Evolutionary conservation across 805 yeast species (phyloP).

Genomic region (Jamesozyma lodderae): DNA sequence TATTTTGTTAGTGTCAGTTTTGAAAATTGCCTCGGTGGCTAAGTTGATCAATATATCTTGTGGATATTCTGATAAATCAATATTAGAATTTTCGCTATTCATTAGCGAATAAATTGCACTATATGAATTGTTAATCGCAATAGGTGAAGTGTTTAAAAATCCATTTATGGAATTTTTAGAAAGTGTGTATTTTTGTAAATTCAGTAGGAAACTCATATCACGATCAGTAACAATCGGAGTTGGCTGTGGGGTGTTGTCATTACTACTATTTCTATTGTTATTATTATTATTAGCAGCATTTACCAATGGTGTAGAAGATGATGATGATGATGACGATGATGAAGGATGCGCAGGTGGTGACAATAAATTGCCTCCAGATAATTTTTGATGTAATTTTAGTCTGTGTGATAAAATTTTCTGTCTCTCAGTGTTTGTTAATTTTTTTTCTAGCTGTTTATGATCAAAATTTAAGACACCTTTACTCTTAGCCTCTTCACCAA

Average conservation of each 20-base stretch:
- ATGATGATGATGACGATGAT: background rate
- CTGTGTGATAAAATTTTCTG: slow-evolving; percentile 10
- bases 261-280: background rate
- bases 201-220: background rate
- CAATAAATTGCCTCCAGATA: background rate
- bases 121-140: slow-evolving; percentile 40
- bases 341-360: background rate
- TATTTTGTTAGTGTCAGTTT: slow-evolving; percentile 43
- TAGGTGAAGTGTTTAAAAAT: slow-evolving; percentile 29
- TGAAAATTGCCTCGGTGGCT: slow-evolving; percentile 60
- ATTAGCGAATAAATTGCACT: slow-evolving; percentile 61
- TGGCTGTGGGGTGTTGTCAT: slow-evolving; percentile 1
- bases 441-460: slow-evolving; percentile 17
- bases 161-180: slow-evolving; percentile 16
- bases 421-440: slow-evolving; percentile 19
- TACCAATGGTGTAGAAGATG: background rate
- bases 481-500: slow-evolving; percentile 31
- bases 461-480: slow-evolving; percentile 28
- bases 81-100: slow-evolving; percentile 49
- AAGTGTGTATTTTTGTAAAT: slow-evolving; percentile 24
- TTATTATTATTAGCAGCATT: background rate
- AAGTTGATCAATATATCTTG: slow-evolving; percentile 49
- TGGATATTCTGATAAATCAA: slow-evolving; percentile 61
- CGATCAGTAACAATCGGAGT: background rate
- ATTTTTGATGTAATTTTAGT: slow-evolving; percentile 2